Percentiles rank a stretch among this genome's conserved stretches.
These are phyloP conservation scores for Petunia secreta DNA, from an alignment of 257 asterid genomes.

Conservation along the genomic window DNA sequence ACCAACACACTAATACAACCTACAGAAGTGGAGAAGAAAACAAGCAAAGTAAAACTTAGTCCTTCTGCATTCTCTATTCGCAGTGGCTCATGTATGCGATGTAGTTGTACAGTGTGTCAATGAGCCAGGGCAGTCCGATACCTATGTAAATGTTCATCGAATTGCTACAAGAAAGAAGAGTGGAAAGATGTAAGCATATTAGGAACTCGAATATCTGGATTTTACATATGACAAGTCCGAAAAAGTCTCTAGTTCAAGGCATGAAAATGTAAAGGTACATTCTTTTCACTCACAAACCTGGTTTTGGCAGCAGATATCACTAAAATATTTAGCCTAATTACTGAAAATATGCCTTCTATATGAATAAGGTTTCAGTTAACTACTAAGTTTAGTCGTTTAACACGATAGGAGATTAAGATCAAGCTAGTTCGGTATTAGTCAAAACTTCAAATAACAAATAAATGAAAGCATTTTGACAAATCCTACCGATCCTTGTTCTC, in stretches of 20 bases:
- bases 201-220: neutral
- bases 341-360: neutral
- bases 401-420: neutral
- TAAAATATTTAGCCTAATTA: neutral
- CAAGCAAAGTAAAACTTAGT: slow-evolving; percentile 74
- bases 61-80: slow-evolving; percentile 67
- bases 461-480: neutral
- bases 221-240: neutral
- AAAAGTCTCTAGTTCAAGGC: neutral
- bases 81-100: slow-evolving; percentile 68
- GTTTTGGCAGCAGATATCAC: neutral
- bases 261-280: neutral
- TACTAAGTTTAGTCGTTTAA: neutral
- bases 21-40: slow-evolving; percentile 78
- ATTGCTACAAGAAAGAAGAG: slow-evolving; percentile 52
- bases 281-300: neutral
- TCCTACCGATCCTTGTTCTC: neutral
- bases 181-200: neutral
- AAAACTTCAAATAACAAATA: too few species aligned
- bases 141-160: slow-evolving; percentile 86
- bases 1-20: slow-evolving; percentile 82
- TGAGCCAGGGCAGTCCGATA: slow-evolving; percentile 90
- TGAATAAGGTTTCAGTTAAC: neutral
- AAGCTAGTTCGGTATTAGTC: neutral
- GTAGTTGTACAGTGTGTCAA: slow-evolving; percentile 72